These are phyloP conservation scores for Dendrocalamus sinicus DNA, from an alignment of 176 grass and related monocot genomes.

Conservation along the genomic window DNA sequence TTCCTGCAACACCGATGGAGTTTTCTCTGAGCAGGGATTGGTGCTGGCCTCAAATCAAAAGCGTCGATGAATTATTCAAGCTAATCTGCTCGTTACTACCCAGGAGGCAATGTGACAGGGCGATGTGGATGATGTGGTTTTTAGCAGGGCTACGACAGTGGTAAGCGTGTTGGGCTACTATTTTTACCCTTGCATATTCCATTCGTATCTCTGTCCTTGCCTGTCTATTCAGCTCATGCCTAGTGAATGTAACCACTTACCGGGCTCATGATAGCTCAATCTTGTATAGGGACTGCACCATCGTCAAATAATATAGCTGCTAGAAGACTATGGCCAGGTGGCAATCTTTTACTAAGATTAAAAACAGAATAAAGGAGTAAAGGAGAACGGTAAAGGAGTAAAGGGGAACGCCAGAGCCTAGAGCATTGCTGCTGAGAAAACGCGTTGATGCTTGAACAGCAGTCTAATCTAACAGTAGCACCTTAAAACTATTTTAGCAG, in stretches of 20 bases:
- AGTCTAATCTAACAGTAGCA: background rate
- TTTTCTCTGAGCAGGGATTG: background rate
- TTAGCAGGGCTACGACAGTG: background rate
- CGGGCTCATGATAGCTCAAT: background rate
- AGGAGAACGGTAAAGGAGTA: too few species aligned
- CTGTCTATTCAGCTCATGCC: background rate
- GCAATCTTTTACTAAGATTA: background rate
- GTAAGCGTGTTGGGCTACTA: background rate
- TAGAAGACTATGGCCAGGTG: conserved; percentile 17
- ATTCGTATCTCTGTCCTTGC: background rate
- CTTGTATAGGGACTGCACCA: conserved; percentile 3
- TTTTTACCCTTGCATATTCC: conserved; percentile 18
- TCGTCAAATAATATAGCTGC: conserved; percentile 33
- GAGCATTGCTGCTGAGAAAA: background rate
- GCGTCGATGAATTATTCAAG: conserved; percentile 38
- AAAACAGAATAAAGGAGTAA: background rate
- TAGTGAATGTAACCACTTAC: conserved; percentile 46
- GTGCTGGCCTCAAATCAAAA: background rate
- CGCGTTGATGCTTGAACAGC: background rate
- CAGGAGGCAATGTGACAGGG: conserved; percentile 32
- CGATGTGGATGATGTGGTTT: conserved; percentile 3
- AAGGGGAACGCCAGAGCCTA: background rate
- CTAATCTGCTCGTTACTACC: conserved; percentile 48
- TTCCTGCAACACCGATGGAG: conserved; percentile 26
- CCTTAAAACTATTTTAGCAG: background rate